phyloP scores from a whole-genome alignment of 2,329 filamentous ascomycete species.

The Sarocladium strictum region DNA sequence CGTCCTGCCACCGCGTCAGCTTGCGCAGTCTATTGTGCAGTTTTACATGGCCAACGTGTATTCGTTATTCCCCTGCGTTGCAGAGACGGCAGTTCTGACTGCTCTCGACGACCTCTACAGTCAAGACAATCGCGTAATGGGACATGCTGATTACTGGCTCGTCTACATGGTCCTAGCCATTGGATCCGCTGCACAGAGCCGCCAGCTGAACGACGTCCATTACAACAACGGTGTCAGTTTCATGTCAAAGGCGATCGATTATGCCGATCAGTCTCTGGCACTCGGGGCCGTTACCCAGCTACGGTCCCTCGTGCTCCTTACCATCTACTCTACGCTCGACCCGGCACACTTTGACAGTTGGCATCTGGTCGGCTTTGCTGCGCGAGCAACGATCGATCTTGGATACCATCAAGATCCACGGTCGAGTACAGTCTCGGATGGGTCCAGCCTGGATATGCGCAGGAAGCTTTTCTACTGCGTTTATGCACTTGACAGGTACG shows the following conservation, averaged over 20 bases:
- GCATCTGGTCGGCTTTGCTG: slow-evolving; percentile 88
- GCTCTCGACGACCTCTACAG: slow-evolving; percentile 80
- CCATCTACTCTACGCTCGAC: slow-evolving; percentile 85
- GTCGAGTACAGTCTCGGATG: slow-evolving; percentile 60
- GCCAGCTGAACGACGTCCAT: slow-evolving; percentile 59
- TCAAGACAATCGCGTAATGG: slow-evolving; percentile 55
- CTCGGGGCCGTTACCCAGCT: slow-evolving; percentile 83
- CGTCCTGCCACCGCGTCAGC: slow-evolving; percentile 64
- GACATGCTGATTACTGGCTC: slow-evolving; percentile 73
- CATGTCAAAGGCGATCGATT: slow-evolving; percentile 60
- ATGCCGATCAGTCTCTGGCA: slow-evolving; percentile 76
- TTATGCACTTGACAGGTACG: slow-evolving; percentile 80
- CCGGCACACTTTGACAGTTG: slow-evolving; percentile 89
- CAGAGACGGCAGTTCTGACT: slow-evolving; percentile 70
- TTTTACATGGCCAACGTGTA: slow-evolving; percentile 83
- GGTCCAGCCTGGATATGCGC: slow-evolving; percentile 66
- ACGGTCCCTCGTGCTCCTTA: slow-evolving; percentile 78
- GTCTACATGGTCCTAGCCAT: slow-evolving; percentile 88
- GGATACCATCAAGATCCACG: slow-evolving; percentile 91
- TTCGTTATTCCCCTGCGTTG: slow-evolving; percentile 74
- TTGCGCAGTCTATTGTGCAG: slow-evolving; percentile 64
- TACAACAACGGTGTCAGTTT: slow-evolving; percentile 51
- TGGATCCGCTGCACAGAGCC: slow-evolving; percentile 67
- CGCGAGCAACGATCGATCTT: slow-evolving; percentile 79
- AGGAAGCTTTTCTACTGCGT: slow-evolving; percentile 85